Evolutionary conservation across 148 eudicot genomes (phyloP).

Genomic region (Rhododendron kiyosumense): DNA sequence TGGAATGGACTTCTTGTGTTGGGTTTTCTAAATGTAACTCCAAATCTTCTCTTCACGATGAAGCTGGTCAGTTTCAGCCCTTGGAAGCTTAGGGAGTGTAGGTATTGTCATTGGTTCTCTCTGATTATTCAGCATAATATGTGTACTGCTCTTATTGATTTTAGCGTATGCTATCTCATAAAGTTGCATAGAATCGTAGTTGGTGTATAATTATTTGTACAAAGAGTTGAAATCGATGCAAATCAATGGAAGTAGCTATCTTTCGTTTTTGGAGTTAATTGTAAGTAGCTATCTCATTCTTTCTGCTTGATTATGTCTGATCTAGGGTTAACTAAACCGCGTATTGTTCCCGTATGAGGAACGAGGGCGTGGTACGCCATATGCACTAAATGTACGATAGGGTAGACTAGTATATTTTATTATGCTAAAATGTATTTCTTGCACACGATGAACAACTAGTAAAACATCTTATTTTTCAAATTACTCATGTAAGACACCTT

Average conservation of each 20-base stretch:
- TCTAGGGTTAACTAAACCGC: background rate
- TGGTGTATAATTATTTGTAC: background rate
- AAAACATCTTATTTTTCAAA: no score
- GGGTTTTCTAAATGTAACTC: background rate
- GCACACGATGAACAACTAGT: no score
- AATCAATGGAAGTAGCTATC: background rate
- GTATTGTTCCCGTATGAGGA: background rate
- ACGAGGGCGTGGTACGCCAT: background rate
- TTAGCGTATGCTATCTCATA: background rate
- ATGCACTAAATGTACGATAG: no score
- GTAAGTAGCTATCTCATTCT: no score
- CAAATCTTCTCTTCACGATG: constrained; percentile 11
- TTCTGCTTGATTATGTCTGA: background rate
- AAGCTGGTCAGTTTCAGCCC: constrained; percentile 6
- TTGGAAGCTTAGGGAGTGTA: constrained; percentile 1
- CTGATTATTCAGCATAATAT: background rate
- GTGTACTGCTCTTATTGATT: background rate
- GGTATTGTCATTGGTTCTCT: background rate
- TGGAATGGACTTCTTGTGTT: constrained; percentile 20
- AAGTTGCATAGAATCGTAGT: background rate
- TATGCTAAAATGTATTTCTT: no score
- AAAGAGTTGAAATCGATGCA: background rate
- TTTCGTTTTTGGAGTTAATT: background rate
- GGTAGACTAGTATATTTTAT: no score
- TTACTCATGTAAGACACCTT: no score